Base-by-base conservation (phyloP, 441 rosid species). In the Daphne laureola region DNA sequence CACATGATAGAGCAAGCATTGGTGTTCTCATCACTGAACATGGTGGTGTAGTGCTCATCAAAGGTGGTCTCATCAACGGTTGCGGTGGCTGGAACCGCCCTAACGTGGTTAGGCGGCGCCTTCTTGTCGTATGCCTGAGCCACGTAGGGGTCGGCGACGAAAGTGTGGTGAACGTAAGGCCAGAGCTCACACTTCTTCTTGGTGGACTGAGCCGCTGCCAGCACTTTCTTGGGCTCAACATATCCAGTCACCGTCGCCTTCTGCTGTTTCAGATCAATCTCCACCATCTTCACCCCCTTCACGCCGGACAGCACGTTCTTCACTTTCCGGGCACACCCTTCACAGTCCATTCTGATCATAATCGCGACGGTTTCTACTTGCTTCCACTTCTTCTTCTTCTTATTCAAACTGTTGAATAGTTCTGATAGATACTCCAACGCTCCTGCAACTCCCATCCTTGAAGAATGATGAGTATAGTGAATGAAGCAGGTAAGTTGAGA, bases 51-150 rank as follows among this genome's bases (percentile, higher is more conserved):
- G 6, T n/a, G 49, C 17, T 79, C 87, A 52, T 86, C 84, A 11
- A 86, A 16, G 43, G 78, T 86, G 71, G 81, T 72, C 62, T 84
- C 95, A 2, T 67, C 58, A 63, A 79, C 41, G 15, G 66, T 72
- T 57, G 82, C 81, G 3, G 81, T 55, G 67, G 17, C 63, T 0
- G 89, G 79, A 31, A 90, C 58, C 12, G 53, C 69, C 61, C 93
- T 65, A 38, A 84, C 95, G 51, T 78, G 84, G 59, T 90, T 86
- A 3, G 90, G 51, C 4, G 97, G 97, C 2, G 95, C 97, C 50
- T 90, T 90, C 80, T 90, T 90, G 75, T 86, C 95, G 65, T 90
- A 90, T 38, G 95, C 90, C 46, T 76, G 87, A 26, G 97, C 66
- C 46, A 81, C 75, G 51, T 90, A 84, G n/a, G 97, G 95, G 63